These are phyloP conservation scores for Penicillium soppii DNA, from an alignment of 495 filamentous ascomycete species.

Conservation along the genomic window DNA sequence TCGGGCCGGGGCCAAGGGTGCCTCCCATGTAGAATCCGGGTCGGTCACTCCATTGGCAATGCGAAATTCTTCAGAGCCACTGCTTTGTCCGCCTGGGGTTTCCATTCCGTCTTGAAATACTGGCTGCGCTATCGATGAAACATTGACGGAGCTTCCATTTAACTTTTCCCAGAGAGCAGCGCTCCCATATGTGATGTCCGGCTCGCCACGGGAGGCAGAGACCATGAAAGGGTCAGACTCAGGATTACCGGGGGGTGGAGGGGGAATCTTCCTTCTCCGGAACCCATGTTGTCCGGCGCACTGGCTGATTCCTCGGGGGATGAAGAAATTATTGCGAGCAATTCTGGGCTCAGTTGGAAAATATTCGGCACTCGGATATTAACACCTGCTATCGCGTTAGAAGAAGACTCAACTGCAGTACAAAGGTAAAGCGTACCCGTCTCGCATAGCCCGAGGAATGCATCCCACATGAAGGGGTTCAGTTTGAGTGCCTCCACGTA, in stretches of 20 bases:
- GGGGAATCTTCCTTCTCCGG: constrained; percentile 41
- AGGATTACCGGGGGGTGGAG: constrained; percentile 43
- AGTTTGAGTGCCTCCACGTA: constrained; percentile 85
- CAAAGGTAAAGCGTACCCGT: constrained; percentile 48
- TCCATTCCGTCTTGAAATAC: constrained; percentile 41
- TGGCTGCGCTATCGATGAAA: constrained; percentile 30
- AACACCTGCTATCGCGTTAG: constrained; percentile 57
- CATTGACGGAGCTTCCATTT: constrained; percentile 48
- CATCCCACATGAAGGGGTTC: constrained; percentile 99
- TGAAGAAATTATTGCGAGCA: constrained; percentile 50
- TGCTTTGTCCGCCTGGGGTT: constrained; percentile 43
- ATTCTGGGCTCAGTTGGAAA: constrained; percentile 74
- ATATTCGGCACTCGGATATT: constrained; percentile 77
- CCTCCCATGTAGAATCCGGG: constrained; percentile 47
- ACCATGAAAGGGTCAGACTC: constrained; percentile 49
- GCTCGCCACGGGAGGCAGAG: constrained; percentile 41
- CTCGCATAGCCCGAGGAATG: constrained; percentile 77
- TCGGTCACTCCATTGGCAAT: constrained; percentile 34
- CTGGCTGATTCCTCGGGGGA: constrained; percentile 36
- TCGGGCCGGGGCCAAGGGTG: constrained; percentile 66
- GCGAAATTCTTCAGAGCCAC: constrained; percentile 43
- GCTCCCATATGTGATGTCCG: constrained; percentile 42
- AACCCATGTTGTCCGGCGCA: constrained; percentile 35
- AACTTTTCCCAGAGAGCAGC: constrained; percentile 58
- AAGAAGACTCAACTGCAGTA: constrained; percentile 7